Conservation (phyloP, 164 flowering plant genomes). For the Berberis vulgaris region DNA sequence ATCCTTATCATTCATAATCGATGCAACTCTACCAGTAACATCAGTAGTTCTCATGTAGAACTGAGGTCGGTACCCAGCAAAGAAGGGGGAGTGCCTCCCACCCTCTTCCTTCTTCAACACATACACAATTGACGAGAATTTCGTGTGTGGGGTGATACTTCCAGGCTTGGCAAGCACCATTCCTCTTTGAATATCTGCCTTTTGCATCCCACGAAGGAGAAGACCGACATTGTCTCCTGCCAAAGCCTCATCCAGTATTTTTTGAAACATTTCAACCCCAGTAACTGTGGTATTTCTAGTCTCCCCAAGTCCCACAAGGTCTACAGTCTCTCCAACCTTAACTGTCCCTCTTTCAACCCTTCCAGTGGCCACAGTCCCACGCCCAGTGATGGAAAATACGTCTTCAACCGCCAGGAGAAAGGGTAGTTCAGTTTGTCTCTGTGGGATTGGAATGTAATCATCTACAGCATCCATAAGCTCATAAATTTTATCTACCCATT, state of each 20-base stretch:
- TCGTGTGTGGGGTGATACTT: constrained; percentile 28
- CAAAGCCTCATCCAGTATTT: constrained; percentile 27
- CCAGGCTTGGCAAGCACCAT: constrained; percentile 33
- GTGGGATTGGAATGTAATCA: constrained; percentile 29
- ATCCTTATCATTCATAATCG: constrained; percentile 34
- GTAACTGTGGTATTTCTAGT: constrained; percentile 26
- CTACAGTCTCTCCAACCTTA: constrained; percentile 27
- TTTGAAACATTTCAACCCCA: constrained; percentile 34
- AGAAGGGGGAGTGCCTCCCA: constrained; percentile 33
- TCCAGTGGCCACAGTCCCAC: constrained; percentile 35
- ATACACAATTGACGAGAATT: constrained; percentile 25
- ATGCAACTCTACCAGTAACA: constrained; percentile 26
- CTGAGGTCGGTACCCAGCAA: constrained; percentile 27
- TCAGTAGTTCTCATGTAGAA: constrained; percentile 36
- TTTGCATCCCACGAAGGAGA: constrained; percentile 27
- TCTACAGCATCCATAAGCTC: constrained; percentile 28
- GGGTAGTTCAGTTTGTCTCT: constrained; percentile 29
- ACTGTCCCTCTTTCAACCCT: constrained; percentile 31
- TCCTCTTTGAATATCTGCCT: constrained; percentile 32
- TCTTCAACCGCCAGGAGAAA: constrained; percentile 28
- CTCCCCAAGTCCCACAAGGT: constrained; percentile 24
- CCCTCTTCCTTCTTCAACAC: constrained; percentile 36
- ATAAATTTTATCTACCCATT: constrained; percentile 31
- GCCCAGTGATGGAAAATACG: constrained; percentile 30
- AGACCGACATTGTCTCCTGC: constrained; percentile 36